Conservation (phyloP, 2,329 filamentous ascomycete genomes). For the Pestalotiopsis sp. region DNA sequence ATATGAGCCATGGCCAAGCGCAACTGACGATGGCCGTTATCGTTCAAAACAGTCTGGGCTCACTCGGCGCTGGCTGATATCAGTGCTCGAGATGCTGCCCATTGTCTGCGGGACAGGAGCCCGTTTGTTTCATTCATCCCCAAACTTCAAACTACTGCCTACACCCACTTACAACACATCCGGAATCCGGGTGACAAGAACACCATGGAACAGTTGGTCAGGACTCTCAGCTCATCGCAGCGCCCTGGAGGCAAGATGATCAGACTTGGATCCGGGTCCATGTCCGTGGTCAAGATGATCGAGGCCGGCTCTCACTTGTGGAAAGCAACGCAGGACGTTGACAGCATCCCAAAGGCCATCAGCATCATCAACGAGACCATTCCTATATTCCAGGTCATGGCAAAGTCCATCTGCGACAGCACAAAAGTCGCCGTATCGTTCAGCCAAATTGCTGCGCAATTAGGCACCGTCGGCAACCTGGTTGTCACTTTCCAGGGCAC, state of each 20-base stretch:
- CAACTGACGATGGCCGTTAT: neutral
- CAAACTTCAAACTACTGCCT: neutral
- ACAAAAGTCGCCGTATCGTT: slow-evolving; percentile 34
- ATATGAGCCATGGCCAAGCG: neutral
- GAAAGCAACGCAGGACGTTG: slow-evolving; percentile 5
- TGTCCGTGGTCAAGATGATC: slow-evolving; percentile 11
- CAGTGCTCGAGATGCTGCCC: neutral
- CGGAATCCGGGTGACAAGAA: neutral
- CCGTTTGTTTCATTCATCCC: neutral
- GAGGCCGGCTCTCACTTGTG: slow-evolving; percentile 1
- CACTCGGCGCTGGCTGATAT: neutral
- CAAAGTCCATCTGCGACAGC: slow-evolving; percentile 36
- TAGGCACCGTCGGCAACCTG: slow-evolving; percentile 37
- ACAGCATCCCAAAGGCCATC: slow-evolving; percentile 3
- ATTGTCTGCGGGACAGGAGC: neutral
- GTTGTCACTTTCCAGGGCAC: slow-evolving; percentile 38
- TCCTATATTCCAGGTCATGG: slow-evolving; percentile 37
- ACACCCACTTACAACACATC: neutral
- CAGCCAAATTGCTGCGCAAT: slow-evolving; percentile 30
- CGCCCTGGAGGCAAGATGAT: neutral
- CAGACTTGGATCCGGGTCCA: neutral
- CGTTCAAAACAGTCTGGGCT: neutral
- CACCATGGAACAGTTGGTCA: neutral
- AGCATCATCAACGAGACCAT: slow-evolving; percentile 18
- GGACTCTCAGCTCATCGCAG: neutral